Evolutionary conservation across 129 eudicot genomes (phyloP), one percentile per base, ranked within the genome.

Genomic region (Lactuca sativa): DNA sequence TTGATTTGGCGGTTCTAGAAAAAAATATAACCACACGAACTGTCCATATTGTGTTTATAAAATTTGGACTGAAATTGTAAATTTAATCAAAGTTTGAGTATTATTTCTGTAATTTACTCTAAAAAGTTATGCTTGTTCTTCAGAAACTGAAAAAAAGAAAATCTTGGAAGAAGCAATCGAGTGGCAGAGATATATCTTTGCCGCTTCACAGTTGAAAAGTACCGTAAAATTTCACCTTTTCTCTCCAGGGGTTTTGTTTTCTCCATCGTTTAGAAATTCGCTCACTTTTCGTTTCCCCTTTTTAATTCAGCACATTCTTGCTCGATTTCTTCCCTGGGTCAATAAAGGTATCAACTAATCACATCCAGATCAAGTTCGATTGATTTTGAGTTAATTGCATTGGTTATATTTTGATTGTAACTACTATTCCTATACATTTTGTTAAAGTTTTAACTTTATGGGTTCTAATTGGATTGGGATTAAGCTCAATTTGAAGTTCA

Each of bases 291-390:
- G 56, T 67, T 52, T 9, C 15, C 8, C 44, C 41, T 9, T 14
- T 49, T 9, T 21, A 62, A 36, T 64, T 63, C 78, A 54, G 36
- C 71, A 6, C 13, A 41, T 40, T 32, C 43, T 18, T 41, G 59
- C 11, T 74, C 58, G 38, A 43, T 56, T 43, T 56, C 66, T 44
- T 64, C 11, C 1, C 25, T 57, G 65, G 56, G n/a, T n/a, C 12
- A 1, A 65, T 56, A 74, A 10, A 64, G 78, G 65, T 65, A 74
- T 64, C 17, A 64, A 62, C 11, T 51, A 33, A 67, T 51, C 36
- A 49, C 15, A 15, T 51, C 17, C 49, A 2, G 61, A 37, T 52
- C 57, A 54, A 73, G 37, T 66, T 57, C 11, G 56, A 62, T 52
- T 62, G 41, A 38, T 62, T 53, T 62, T 3, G 48, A 57, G 60